Evolutionary conservation across 208 protist species (phyloP).

Genomic region (Leishmania braziliensis): DNA sequence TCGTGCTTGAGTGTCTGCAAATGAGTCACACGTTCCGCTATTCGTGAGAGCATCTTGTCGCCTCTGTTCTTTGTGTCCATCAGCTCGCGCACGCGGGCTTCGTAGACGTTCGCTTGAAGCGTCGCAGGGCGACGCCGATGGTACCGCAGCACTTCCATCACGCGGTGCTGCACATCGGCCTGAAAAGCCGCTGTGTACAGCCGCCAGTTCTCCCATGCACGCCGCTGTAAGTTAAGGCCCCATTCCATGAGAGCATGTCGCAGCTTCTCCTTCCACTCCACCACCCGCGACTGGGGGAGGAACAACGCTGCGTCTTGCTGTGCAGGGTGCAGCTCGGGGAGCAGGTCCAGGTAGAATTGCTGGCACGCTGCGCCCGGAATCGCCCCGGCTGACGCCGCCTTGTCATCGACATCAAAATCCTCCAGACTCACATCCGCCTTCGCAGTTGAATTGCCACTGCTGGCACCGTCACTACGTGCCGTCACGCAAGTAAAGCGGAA

Average conservation of each 20-base stretch:
- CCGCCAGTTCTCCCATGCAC: conserved; percentile 33
- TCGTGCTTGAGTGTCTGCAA: conserved; percentile 44
- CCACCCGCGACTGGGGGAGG: conserved; percentile 43
- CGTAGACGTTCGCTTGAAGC: conserved; percentile 79
- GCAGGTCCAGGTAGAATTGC: conserved; percentile 36
- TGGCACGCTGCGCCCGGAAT: conserved; percentile 6
- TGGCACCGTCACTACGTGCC: conserved; percentile 5
- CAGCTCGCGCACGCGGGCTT: conserved; percentile 79
- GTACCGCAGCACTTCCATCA: conserved; percentile 66
- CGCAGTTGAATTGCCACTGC: background rate
- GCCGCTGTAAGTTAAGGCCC: conserved; percentile 41
- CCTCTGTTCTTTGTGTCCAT: conserved; percentile 44
- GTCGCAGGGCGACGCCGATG: conserved; percentile 80
- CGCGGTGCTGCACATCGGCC: conserved; percentile 51
- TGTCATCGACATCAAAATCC: background rate
- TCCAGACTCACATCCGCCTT: background rate
- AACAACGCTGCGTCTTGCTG: conserved; percentile 31
- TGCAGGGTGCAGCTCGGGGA: conserved; percentile 37
- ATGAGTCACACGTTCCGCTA: conserved; percentile 53
- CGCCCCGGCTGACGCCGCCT: background rate
- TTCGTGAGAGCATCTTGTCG: conserved; percentile 59
- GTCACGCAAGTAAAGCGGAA: conserved; percentile 26
- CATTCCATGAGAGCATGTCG: conserved; percentile 44
- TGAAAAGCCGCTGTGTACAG: conserved; percentile 33
- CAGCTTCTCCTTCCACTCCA: conserved; percentile 38